phyloP scores from a whole-genome alignment of 768 basidiomycete species.

The Clitopilus hobsonii region DNA sequence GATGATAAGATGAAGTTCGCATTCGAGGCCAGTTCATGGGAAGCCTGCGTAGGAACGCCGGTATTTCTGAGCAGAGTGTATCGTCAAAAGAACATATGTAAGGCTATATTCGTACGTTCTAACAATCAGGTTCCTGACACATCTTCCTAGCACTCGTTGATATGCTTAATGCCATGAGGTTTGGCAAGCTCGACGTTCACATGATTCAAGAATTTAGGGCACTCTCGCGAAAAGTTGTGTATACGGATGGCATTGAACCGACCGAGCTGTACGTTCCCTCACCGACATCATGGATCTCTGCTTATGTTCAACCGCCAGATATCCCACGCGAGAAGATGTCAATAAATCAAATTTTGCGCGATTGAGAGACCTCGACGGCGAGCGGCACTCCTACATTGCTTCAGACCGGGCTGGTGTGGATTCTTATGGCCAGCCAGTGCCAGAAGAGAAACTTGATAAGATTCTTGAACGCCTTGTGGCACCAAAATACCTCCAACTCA shows the following conservation, averaged over 20 bases:
- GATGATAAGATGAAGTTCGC: constrained; percentile 59
- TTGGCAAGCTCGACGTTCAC: constrained; percentile 50
- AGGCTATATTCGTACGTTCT: constrained; percentile 1
- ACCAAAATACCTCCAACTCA: constrained; percentile 38
- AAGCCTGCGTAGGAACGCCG: constrained; percentile 51
- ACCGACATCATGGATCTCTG: background rate
- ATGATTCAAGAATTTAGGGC: constrained; percentile 45
- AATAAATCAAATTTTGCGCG: constrained; percentile 58
- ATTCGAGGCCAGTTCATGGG: constrained; percentile 80
- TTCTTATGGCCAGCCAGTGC: constrained; percentile 31
- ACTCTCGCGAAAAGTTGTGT: constrained; percentile 53
- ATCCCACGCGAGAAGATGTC: constrained; percentile 70
- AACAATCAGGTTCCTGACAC: background rate
- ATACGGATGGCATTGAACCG: constrained; percentile 72
- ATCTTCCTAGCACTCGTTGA: constrained; percentile 56
- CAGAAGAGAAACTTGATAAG: constrained; percentile 31
- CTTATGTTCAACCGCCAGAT: constrained; percentile 33
- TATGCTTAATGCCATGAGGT: constrained; percentile 86
- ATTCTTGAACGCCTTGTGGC: constrained; percentile 62
- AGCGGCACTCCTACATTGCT: constrained; percentile 34
- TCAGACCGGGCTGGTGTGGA: constrained; percentile 43
- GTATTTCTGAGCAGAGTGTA: constrained; percentile 70
- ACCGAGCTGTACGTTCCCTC: constrained; percentile 62
- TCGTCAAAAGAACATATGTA: constrained; percentile 80
- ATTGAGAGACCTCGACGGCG: constrained; percentile 36